phyloP scores from a whole-genome alignment of 2,329 filamentous ascomycete species.

The Emergomyces africanus region DNA sequence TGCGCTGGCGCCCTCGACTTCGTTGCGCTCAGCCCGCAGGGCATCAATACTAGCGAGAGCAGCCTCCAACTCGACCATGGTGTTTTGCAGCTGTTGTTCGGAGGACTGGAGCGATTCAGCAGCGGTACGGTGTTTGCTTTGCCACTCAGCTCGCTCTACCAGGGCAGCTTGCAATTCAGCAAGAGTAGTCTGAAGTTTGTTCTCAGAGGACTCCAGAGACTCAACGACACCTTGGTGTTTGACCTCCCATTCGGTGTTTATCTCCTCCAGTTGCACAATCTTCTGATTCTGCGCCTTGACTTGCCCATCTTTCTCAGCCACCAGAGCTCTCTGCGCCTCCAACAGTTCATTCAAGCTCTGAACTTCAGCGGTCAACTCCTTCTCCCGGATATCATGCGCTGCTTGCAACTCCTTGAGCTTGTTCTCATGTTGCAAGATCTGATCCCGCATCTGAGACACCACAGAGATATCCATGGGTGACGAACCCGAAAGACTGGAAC shows the following conservation, averaged over 20 bases:
- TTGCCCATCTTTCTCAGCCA: constrained; percentile 16
- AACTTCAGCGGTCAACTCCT: constrained; percentile 59
- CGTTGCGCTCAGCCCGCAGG: constrained; percentile 30
- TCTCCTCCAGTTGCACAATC: constrained; percentile 54
- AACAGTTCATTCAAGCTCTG: constrained; percentile 51
- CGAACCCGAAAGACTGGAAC: constrained; percentile 69
- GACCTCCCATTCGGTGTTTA: constrained; percentile 60
- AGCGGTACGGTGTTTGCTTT: constrained; percentile 58
- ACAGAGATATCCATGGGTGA: constrained; percentile 85
- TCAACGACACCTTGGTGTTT: constrained; percentile 61
- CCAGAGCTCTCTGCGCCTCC: constrained; percentile 16
- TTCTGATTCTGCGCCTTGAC: constrained; percentile 36
- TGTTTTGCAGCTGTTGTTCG: constrained; percentile 58
- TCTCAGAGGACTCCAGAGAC: constrained; percentile 58
- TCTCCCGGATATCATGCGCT: constrained; percentile 59
- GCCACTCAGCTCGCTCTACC: constrained; percentile 40
- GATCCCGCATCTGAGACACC: constrained; percentile 73
- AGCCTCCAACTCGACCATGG: constrained; percentile 61
- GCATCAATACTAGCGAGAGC: constrained; percentile 43
- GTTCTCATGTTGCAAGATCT: constrained; percentile 75
- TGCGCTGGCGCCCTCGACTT: constrained; percentile 17
- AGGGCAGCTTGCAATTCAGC: constrained; percentile 52
- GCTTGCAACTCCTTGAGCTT: constrained; percentile 64
- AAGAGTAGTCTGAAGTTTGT: constrained; percentile 58
- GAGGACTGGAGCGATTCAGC: constrained; percentile 59